phyloP scores from a whole-genome alignment of 805 yeast species.

The Yarrowia osloensis region DNA sequence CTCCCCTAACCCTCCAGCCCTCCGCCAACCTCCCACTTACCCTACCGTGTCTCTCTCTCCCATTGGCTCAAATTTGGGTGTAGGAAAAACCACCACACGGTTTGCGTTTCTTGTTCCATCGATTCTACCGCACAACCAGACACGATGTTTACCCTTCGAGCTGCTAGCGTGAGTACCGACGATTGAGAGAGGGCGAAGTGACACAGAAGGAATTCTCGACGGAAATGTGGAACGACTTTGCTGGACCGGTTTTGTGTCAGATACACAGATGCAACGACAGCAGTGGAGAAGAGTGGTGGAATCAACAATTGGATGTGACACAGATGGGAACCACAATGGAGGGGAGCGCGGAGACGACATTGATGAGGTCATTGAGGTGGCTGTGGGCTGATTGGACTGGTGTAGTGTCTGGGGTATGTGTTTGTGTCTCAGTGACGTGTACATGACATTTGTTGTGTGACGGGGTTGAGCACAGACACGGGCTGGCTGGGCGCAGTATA shows the following conservation, averaged over 20 bases:
- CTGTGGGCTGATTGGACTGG: background rate
- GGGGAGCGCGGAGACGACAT: background rate
- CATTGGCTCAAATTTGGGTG: constrained; percentile 18
- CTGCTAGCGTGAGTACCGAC: constrained; percentile 25
- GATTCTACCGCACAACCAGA: constrained; percentile 29
- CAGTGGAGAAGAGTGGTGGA: no score
- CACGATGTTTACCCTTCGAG: constrained; percentile 30
- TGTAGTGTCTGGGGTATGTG: background rate
- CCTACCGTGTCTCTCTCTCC: constrained; percentile 12
- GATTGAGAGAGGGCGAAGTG: background rate
- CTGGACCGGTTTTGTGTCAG: no score
- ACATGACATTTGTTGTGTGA: background rate
- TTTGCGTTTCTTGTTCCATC: constrained; percentile 12
- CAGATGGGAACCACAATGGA: background rate
- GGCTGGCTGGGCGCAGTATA: no score
- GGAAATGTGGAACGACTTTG: background rate
- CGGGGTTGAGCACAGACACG: no score
- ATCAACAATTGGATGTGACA: no score
- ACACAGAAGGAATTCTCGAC: background rate
- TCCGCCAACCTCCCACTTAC: background rate
- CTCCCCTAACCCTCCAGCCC: background rate
- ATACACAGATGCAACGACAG: no score
- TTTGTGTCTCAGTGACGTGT: no score
- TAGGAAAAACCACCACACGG: constrained; percentile 19
- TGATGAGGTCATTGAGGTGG: background rate